These are phyloP conservation scores for Emergomyces pasteurianus DNA, from an alignment of 2,329 filamentous ascomycete species.

Conservation along the genomic window DNA sequence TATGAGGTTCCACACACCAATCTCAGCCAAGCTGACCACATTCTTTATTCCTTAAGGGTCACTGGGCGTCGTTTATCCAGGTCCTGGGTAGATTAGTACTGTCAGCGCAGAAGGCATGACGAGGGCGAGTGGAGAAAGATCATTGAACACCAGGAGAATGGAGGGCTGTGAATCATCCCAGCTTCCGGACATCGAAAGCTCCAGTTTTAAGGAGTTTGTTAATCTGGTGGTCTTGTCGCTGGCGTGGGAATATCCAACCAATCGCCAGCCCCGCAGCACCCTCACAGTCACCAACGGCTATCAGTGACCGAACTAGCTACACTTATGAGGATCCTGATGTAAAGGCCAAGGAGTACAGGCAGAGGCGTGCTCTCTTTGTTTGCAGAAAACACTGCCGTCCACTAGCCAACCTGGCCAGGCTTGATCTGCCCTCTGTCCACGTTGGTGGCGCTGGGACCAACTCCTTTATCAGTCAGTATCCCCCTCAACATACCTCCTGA, in stretches of 20 bases:
- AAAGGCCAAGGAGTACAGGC: too few relatives aligned
- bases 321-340: too few relatives aligned
- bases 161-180: too few relatives aligned
- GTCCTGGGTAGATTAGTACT: not conserved
- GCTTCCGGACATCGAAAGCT: too few relatives aligned
- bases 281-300: too few relatives aligned
- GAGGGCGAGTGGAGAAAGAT: not conserved
- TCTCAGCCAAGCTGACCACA: not conserved
- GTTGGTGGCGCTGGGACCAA: not conserved
- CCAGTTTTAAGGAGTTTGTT: too few relatives aligned
- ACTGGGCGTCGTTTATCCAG: not conserved
- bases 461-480: not conserved
- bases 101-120: not conserved
- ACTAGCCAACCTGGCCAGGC: not conserved
- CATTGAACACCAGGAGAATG: not conserved
- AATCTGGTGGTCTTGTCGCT: too few relatives aligned
- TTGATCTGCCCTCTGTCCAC: not conserved
- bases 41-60: not conserved
- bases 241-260: too few relatives aligned
- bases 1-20: not conserved
- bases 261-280: too few relatives aligned
- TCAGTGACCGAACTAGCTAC: too few relatives aligned
- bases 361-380: not conserved
- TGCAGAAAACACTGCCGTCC: not conserved
- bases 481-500: not conserved